Evolutionary conservation across 2,329 filamentous ascomycete species (phyloP).

Genomic region (Arthrinium phaeospermum): DNA sequence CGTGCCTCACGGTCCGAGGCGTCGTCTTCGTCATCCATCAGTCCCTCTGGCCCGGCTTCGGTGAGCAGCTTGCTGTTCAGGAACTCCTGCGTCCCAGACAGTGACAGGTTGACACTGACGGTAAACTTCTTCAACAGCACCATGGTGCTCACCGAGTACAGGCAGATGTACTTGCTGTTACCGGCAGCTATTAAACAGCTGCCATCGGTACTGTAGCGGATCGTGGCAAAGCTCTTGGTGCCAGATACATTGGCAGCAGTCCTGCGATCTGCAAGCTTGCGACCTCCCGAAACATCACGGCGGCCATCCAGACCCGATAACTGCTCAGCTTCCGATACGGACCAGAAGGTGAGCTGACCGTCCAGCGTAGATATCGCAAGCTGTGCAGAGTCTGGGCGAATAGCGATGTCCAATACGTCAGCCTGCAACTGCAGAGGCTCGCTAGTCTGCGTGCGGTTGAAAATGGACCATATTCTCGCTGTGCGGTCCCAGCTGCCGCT

Average conservation of each 20-base stretch:
- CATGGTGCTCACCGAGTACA: constrained; percentile 94
- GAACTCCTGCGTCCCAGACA: constrained; percentile 96
- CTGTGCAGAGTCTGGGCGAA: constrained; percentile 89
- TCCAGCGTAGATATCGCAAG: constrained; percentile 92
- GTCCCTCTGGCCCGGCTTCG: constrained; percentile 81
- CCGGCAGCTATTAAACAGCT: constrained; percentile 88
- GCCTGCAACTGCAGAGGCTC: constrained; percentile 92
- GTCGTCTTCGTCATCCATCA: constrained; percentile 89
- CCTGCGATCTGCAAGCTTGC: constrained; percentile 84
- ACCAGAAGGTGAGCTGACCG: constrained; percentile 95
- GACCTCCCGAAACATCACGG: constrained; percentile 90
- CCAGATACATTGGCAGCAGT: constrained; percentile 90
- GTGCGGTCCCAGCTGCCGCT: constrained; percentile 98
- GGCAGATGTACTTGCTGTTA: constrained; percentile 97
- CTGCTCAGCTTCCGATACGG: constrained; percentile 84
- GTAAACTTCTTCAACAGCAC: constrained; percentile 94
- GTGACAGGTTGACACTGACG: constrained; percentile 91
- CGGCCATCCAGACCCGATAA: constrained; percentile 86
- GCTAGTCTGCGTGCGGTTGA: constrained; percentile 90
- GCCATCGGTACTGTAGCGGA: constrained; percentile 91
- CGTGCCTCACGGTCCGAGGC: constrained; percentile 88
- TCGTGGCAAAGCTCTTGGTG: constrained; percentile 87
- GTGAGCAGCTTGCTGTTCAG: constrained; percentile 91
- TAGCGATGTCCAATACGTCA: constrained; percentile 84
- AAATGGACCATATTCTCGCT: constrained; percentile 95